Base-by-base conservation (phyloP, 768 basidiomycete species). In the Mycena rosella region DNA sequence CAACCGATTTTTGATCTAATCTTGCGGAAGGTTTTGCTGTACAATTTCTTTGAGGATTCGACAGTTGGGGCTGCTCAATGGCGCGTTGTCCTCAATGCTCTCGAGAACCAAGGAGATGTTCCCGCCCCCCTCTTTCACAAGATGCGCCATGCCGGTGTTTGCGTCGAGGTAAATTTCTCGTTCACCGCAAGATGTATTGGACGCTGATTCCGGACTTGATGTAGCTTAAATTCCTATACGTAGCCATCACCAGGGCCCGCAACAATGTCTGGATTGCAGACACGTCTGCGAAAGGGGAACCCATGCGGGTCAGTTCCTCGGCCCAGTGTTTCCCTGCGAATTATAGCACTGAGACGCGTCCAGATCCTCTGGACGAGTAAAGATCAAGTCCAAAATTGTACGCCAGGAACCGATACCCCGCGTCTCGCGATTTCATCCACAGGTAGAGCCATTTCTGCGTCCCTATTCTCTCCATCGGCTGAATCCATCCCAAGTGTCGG, bases 11-110 rank as follows among this genome's bases (percentile, higher is more conserved):
- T 26, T 42, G 44, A 64, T 14, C 51, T 5, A 1, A 62, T 45
- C 30, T 44, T 60, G 5, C 48, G 5, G 0, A 62, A 92, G 91
- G 91, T 94, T 5, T 80, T 94, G 4, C 72, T 94, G 14, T 93
- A 89, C 71, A 88, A 94, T 68, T 93, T 93, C 76, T 94, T 94
- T 70, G 83, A 87, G 27, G 89, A 91, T 69, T 93, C 92, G 0
- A 70, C 73, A 0, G 76, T 86, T 2, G 84, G 84, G 44, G 62
- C 74, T 2, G 76, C 85, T 0, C 88, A 88, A 52, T 93, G 91
- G 91, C 81, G 89, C 11, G 80, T 90, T 1, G 77, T 91, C 5
- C 73, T 89, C 5, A 86, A 87, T 55, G 79, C 75, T 1, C 59
- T 83, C 0, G 74, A 79, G n/a, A 54, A 67, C 26, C 58, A 63